Conservation (phyloP, 1,284 basidiomycete species). For the Fomitopsis betulina region DNA sequence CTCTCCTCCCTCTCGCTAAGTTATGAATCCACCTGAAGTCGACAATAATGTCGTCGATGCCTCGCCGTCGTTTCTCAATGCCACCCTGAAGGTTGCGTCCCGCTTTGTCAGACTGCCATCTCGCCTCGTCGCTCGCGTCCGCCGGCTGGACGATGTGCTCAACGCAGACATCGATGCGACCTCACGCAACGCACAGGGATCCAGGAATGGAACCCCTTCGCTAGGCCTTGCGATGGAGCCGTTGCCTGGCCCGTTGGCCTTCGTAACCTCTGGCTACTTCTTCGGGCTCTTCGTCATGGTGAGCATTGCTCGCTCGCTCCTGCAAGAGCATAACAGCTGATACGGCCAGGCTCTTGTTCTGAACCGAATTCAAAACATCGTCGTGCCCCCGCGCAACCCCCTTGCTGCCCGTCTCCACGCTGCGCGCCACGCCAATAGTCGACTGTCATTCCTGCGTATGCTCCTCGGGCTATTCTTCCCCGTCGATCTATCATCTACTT, state of each 20-base stretch:
- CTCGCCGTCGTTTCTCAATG: slow-evolving; percentile 13
- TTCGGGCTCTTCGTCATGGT: slow-evolving; percentile 62
- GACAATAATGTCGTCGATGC: not conserved
- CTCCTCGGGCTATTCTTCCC: slow-evolving; percentile 48
- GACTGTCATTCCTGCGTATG: slow-evolving; percentile 15
- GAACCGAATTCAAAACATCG: slow-evolving; percentile 71
- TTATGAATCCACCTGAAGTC: not conserved
- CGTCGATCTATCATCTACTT: slow-evolving; percentile 54
- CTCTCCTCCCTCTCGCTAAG: not conserved
- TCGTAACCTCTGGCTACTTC: slow-evolving; percentile 68
- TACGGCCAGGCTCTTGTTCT: slow-evolving; percentile 54
- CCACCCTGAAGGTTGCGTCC: slow-evolving; percentile 30
- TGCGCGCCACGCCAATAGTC: slow-evolving; percentile 17
- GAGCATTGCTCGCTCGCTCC: slow-evolving; percentile 15
- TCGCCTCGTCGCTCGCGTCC: slow-evolving; percentile 38
- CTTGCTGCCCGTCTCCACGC: slow-evolving; percentile 24
- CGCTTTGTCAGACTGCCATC: slow-evolving; percentile 38
- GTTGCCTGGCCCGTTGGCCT: slow-evolving; percentile 60
- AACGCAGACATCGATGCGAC: slow-evolving; percentile 7
- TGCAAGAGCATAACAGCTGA: not conserved
- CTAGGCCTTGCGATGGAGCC: slow-evolving; percentile 11
- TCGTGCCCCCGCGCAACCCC: slow-evolving; percentile 57
- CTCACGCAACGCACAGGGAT: not conserved
- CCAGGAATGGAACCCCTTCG: slow-evolving; percentile 1
- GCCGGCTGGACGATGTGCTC: slow-evolving; percentile 27